Conservation (phyloP, 129 eudicot species). For the Silybum marianum region DNA sequence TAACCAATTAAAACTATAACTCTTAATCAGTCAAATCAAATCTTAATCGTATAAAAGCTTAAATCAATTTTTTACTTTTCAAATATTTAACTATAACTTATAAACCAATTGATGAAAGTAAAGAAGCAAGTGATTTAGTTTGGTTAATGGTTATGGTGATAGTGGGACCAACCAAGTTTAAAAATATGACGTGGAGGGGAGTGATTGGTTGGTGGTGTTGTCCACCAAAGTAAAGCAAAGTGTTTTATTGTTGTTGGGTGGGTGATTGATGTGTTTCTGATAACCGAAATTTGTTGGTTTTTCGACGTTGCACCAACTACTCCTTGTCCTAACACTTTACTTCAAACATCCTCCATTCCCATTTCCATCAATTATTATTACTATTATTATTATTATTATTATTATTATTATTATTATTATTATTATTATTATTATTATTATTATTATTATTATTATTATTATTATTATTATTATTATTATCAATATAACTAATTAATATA, state of each 20-base stretch:
- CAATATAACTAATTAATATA: too few species aligned
- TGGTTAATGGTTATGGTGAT: conserved; percentile 14
- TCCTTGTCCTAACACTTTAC: conserved; percentile 24
- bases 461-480: too few species aligned
- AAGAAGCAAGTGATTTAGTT: not conserved
- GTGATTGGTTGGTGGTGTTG: conserved; percentile 20
- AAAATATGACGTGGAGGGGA: conserved; percentile 22
- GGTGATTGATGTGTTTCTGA: conserved; percentile 34
- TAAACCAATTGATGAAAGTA: not conserved
- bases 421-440: too few species aligned
- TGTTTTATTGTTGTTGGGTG: conserved; percentile 6
- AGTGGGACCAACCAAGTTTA: conserved; percentile 16
- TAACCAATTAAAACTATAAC: too few species aligned
- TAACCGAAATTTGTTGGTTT: conserved; percentile 31
- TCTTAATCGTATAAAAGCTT: too few species aligned
- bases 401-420: too few species aligned
- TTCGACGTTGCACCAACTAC: conserved; percentile 37
- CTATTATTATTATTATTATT: too few species aligned
- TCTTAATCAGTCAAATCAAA: too few species aligned
- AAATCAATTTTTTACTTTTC: too few species aligned
- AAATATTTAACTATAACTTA: too few species aligned
- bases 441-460: too few species aligned
- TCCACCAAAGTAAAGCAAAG: not conserved
- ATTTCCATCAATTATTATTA: conserved; percentile 2
- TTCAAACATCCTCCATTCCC: conserved; percentile 17